Percentiles rank a stretch among this genome's conserved stretches.
Conservation (phyloP, 805 yeast species). For the Metschnikowia bowlesiae region DNA sequence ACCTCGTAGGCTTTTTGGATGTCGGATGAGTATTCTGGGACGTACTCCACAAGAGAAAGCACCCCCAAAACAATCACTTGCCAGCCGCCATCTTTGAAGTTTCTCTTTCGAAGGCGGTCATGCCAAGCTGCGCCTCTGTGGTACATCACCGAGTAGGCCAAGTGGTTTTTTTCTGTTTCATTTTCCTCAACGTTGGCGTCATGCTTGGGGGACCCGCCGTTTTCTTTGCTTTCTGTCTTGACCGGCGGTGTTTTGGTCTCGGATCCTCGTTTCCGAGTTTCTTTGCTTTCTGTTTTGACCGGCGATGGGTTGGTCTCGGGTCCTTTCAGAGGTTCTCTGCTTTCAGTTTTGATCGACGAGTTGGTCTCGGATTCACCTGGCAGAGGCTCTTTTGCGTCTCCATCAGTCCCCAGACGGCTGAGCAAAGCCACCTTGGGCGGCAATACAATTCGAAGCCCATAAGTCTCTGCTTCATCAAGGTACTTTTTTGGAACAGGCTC, state of each 20-base stretch:
- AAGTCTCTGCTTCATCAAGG: constrained; percentile 31
- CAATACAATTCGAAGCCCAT: constrained; percentile 29
- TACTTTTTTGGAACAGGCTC: constrained; percentile 22
- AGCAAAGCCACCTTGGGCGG: constrained; percentile 28
- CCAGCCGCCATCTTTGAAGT: constrained; percentile 84
- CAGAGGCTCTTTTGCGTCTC: background rate
- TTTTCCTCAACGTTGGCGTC: constrained; percentile 20
- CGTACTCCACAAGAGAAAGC: constrained; percentile 54
- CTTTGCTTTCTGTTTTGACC: no score
- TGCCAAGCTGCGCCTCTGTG: constrained; percentile 68
- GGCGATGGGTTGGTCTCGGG: no score
- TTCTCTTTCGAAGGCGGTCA: constrained; percentile 67
- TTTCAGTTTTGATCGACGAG: constrained; percentile 3
- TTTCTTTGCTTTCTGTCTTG: constrained; percentile 16
- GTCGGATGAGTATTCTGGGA: constrained; percentile 48
- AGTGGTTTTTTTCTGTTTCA: constrained; percentile 24
- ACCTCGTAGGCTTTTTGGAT: constrained; percentile 48
- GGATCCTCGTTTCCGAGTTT: no score
- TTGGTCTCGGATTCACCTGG: no score
- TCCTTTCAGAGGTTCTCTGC: constrained; percentile 10
- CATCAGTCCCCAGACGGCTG: constrained; percentile 7
- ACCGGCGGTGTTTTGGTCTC: constrained; percentile 1
- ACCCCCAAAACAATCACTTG: constrained; percentile 72
- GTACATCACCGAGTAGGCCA: constrained; percentile 48
- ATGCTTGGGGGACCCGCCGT: constrained; percentile 15